Base-by-base conservation (phyloP, 1,284 basidiomycete species). In the Caloboletus inedulis region DNA sequence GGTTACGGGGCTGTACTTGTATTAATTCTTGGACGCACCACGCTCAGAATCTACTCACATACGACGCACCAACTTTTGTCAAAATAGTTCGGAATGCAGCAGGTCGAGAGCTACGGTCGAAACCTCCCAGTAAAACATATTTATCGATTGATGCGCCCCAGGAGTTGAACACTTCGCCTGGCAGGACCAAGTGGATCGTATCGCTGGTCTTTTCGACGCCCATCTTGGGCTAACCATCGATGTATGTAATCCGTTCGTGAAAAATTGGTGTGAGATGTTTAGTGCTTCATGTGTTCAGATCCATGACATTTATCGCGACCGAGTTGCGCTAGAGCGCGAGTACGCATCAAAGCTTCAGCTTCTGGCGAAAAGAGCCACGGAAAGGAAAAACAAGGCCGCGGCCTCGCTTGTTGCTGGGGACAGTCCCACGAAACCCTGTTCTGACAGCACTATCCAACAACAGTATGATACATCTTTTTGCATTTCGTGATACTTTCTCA, bases 261-360 rank as follows among this genome's bases (percentile, higher is more conserved):
- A 29, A 29, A 31, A 21, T 34, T 27, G 36, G 45, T 40, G 45
- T 51, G 34, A 36, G 46, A 54, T 41, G 10, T 27, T 49, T 23
- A 56, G 39, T 42, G 48, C 14, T 43, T 44, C 46, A 3, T 51
- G 50, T 49, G 16, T 40, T 30, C 61, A 90, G 87, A 77, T 86
- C 48, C 80, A 87, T 48, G 87, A 91, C 43, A 64, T 91, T 43
- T 84, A 89, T 63, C 74, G 76, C 48, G 85, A 86, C 49, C 77
- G 84, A 39, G 81, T 74, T 16, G 76, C 74, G 13, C 72, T 91
- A 13, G 89, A 92, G 66, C 80, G 83, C 47, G 88, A 92, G 62
- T 91, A 89, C 64, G 85, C 87, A 1, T 64, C 70, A 18, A 90
- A 87, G 62, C 72, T 91, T 18, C 81, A 87, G 62, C 68, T 73